Evolutionary conservation across 1,139 yeast genomes (phyloP).

Genomic region (Magnusiomyces paraingens): DNA sequence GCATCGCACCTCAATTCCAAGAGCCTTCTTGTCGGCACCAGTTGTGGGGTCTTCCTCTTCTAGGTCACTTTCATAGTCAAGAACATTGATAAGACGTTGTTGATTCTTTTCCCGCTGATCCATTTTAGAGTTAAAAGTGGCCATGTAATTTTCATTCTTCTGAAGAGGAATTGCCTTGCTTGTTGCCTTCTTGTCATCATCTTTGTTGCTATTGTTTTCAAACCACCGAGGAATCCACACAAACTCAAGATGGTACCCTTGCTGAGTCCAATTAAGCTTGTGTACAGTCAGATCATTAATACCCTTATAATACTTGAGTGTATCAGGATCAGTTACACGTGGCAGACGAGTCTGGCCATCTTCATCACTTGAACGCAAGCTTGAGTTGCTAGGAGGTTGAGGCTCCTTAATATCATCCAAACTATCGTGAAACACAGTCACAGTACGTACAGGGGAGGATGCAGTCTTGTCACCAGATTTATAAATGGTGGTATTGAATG

Average conservation of each 20-base stretch:
- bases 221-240: conserved; percentile 74
- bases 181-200: conserved; percentile 25
- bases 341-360: not conserved
- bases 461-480: conserved; percentile 24
- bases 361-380: conserved; percentile 11
- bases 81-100: not conserved
- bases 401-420: not conserved
- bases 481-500: conserved; percentile 47
- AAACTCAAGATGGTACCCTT: conserved; percentile 52
- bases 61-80: too few relatives aligned
- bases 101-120: not conserved
- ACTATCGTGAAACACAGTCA: conserved; percentile 43
- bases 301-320: conserved; percentile 38
- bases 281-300: conserved; percentile 57
- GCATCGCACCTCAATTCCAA: conserved; percentile 58
- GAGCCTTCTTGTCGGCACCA: conserved; percentile 18
- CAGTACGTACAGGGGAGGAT: conserved; percentile 55
- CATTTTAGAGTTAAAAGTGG: not conserved
- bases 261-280: conserved; percentile 53
- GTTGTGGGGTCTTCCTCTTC: conserved; percentile 1
- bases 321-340: conserved; percentile 15
- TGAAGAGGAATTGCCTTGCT: not conserved
- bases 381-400: conserved; percentile 9
- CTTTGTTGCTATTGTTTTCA: conserved; percentile 35
- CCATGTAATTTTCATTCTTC: not conserved